Base-by-base conservation (phyloP, 306 rosid genomes). In the Ormosia semicastrata region DNA sequence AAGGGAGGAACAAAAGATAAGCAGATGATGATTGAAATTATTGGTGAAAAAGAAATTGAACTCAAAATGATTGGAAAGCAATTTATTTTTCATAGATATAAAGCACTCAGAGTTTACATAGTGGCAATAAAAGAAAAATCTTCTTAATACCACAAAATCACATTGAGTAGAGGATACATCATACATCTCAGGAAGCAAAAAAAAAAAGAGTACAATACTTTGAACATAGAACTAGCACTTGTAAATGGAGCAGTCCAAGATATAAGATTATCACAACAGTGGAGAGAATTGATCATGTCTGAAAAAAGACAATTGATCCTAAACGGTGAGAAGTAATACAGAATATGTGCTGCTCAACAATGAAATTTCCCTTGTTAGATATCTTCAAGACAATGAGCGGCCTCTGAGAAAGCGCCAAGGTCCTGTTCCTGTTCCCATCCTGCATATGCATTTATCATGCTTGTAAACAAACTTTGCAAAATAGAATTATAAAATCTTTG, bases 371-470 rank as follows among this genome's bases (percentile, higher is more conserved):
- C 24, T 12, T 62, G 32, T 15, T 60, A 13, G 56, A 39, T 30
- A 5, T 59, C 69, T 10, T 80, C 81, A 77, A 44, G 83, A 52
- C 75, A 78, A 6, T 3, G 81, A 75, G 1, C 62, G 73, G 7
- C 75, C 40, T 78, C 88, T 92, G 0, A 93, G 92, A 82, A 92
- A 90, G 37, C 90, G 88, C 97, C 99, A 95, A 5, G 99, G 99
- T 86, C 99, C 99, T 0, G 99, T 92, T 70, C 91, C 97, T 3
- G 97, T 93, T 67, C 96, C 97, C 94, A 95, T 93, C 90, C 99
- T 95, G 94, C 86, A 87, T 40, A 24, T 41, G 43, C 75, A 77
- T 68, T 29, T 41, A 7, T 36, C 40, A 34, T 8, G n/a, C 7
- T 68, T 7, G 15, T 75, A 53, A 65, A 15, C 54, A 52, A 54